Conservation (phyloP, 179 eudicot genomes). For the Dionaea muscipula region DNA sequence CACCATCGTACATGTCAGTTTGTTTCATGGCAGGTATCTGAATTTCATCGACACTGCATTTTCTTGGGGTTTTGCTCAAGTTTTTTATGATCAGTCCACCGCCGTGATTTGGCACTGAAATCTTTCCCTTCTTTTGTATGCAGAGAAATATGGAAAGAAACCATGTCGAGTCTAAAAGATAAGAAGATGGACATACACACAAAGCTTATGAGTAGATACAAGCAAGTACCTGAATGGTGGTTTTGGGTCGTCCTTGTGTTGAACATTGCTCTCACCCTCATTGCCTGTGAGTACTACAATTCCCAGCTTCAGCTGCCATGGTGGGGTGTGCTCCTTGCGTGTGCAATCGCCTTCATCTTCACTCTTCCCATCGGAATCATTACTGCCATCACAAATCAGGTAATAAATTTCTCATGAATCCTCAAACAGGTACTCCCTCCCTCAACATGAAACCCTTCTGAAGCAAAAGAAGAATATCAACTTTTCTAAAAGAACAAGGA, state of each 20-base stretch:
- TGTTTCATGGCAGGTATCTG: constrained; percentile 88
- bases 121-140: constrained; percentile 7
- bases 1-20: constrained; percentile 60
- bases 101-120: no score
- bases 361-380: constrained; percentile 90
- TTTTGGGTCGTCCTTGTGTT: constrained; percentile 65
- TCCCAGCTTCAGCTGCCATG: constrained; percentile 92
- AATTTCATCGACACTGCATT: background rate
- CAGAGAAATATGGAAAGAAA: constrained; percentile 90
- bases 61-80: no score
- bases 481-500: no score
- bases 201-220: constrained; percentile 70
- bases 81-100: no score
- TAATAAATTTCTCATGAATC: constrained; percentile 7
- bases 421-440: no score
- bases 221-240: constrained; percentile 94
- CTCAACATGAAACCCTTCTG: no score
- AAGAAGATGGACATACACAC: constrained; percentile 78
- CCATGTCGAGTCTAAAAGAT: constrained; percentile 65
- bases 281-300: constrained; percentile 80
- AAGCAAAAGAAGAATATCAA: no score
- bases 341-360: constrained; percentile 69
- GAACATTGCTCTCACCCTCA: constrained; percentile 53
- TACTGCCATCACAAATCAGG: constrained; percentile 95
- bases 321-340: constrained; percentile 96